Base-by-base conservation (phyloP, 228 moss, liverwort and hornwort species). In the Sphagnum fallax region DNA sequence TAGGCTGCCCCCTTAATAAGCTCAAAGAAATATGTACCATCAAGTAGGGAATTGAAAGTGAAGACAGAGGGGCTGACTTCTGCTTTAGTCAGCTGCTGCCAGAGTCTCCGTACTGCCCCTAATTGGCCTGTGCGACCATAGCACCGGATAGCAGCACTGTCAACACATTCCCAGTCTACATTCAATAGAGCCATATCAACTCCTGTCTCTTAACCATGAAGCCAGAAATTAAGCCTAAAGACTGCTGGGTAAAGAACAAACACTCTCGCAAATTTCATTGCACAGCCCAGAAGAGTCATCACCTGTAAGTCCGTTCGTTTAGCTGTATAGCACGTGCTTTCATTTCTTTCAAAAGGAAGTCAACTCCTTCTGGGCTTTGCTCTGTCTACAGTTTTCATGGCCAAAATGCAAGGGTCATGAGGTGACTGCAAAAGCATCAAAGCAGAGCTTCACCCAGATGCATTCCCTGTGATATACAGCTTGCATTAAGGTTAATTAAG, bases 101-200 rank as follows among this genome's bases (percentile, higher is more conserved):
- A 87, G 55, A 87, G 81, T 48, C 67, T 74, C 53, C 72, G 80
- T 53, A 81, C 87, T 73, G 74, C 75, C 66, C 74, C 74, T 14
- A 87, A 76, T 67, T 76, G 76, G 61, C 87, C 87, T 69, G 83
- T 78, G 59, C 87, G 76, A 69, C 87, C 87, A 79, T 76, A 81
- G 78, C 87, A 87, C 71, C 87, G 81, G 76, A 87, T 87, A 74
- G 87, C 87, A 72, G 81, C 87, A 79, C 87, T 87, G 70, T 68
- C 55, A 69, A 80, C 73, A 78, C 60, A 58, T 52, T 69, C 75
- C 11, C 68, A 68, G 70, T 49, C 63, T 62, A 16, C 18, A 47
- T 5, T 62, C 18, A 62, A 6, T 7, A 32, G 32, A 32, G 32
- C 32, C 32, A 32, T 32, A 32, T 32, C 32, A 32, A 32, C 32